Conservation (phyloP, 345 rosid genomes). For the Corchorus olitorius region DNA sequence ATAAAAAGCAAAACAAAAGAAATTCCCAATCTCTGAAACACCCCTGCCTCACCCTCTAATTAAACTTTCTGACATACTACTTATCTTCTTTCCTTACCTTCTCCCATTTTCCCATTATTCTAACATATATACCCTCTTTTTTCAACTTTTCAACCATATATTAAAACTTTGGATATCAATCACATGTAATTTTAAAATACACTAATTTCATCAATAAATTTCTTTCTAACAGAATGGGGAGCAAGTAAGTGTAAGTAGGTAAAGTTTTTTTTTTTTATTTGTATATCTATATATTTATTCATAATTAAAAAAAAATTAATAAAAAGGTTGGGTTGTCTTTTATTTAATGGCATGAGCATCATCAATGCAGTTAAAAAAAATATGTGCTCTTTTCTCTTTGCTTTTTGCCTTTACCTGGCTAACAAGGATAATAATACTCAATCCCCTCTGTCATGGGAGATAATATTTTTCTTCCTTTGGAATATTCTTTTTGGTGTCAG, state of each 20-base stretch:
- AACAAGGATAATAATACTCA: neutral
- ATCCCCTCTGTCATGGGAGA: neutral
- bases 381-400: neutral
- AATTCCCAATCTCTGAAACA: neutral
- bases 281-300: too few species aligned
- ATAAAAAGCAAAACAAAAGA: neutral
- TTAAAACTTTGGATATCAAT: too few species aligned
- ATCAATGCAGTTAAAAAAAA: conserved; percentile 5
- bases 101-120: neutral
- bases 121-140: neutral
- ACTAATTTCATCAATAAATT: neutral
- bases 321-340: neutral
- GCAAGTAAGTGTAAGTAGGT: neutral
- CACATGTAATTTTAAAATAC: neutral
- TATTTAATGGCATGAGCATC: neutral
- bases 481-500: neutral
- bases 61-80: neutral
- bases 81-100: neutral
- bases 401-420: neutral
- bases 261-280: neutral
- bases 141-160: neutral
- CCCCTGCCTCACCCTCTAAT: neutral
- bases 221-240: neutral
- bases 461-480: neutral
- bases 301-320: too few species aligned